Conservation (phyloP, 2,329 filamentous ascomycete genomes). For the Aspergillus ustus region DNA sequence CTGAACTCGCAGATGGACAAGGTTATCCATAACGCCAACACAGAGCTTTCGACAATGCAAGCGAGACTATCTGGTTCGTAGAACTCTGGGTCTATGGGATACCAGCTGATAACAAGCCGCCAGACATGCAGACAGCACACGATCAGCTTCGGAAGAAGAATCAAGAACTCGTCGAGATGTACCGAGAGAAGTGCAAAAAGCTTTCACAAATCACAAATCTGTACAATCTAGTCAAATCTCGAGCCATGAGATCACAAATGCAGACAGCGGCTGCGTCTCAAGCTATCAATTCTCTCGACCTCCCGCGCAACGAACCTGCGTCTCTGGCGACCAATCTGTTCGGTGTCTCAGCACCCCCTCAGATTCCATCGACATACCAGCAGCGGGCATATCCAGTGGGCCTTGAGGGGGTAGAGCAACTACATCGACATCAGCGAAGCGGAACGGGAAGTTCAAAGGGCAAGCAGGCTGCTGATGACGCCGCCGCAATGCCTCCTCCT, state of each 20-base stretch:
- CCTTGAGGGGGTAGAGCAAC: constrained; percentile 39
- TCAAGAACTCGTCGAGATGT: constrained; percentile 68
- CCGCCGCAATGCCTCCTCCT: constrained; percentile 40
- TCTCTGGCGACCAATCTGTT: constrained; percentile 17
- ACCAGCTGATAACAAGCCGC: neutral
- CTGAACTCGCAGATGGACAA: constrained; percentile 73
- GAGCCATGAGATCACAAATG: constrained; percentile 59
- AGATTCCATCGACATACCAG: constrained; percentile 30
- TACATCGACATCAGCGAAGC: constrained; percentile 46
- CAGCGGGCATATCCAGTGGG: constrained; percentile 28
- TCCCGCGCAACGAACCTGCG: constrained; percentile 24
- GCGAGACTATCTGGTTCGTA: constrained; percentile 65
- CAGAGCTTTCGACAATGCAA: constrained; percentile 69
- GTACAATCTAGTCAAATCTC: constrained; percentile 61
- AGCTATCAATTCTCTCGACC: constrained; percentile 45
- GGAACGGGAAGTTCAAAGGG: constrained; percentile 44
- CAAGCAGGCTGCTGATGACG: constrained; percentile 26
- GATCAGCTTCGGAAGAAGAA: constrained; percentile 71
- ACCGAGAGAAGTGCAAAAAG: constrained; percentile 72
- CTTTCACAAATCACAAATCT: constrained; percentile 69
- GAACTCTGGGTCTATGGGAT: neutral
- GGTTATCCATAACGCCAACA: constrained; percentile 74
- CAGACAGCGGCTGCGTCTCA: constrained; percentile 58
- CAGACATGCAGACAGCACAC: constrained; percentile 65
- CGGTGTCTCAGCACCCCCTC: constrained; percentile 26